Conservation (phyloP, 305 asterid genomes). For the Solanum aculeatissimum region DNA sequence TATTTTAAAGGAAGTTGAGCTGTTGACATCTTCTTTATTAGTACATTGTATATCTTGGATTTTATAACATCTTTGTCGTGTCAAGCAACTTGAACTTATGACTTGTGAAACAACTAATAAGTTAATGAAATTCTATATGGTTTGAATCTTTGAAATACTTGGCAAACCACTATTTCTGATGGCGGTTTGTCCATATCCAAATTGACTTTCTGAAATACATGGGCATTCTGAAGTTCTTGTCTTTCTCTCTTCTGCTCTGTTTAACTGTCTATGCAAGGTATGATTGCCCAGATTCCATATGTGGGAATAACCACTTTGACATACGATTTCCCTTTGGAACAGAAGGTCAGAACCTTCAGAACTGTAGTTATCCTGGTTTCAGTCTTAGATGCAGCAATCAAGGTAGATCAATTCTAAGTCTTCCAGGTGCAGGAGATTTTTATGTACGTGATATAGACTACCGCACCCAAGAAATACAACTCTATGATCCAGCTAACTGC, state of each 20-base stretch:
- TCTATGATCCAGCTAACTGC: slow-evolving; percentile 41
- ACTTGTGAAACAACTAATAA: not conserved
- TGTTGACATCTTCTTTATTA: not conserved
- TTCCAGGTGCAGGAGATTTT: slow-evolving; percentile 41
- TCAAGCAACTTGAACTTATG: not conserved
- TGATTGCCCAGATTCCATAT: slow-evolving; percentile 14
- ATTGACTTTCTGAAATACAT: slow-evolving; percentile 18
- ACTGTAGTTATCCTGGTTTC: slow-evolving; percentile 55
- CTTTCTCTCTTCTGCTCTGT: slow-evolving; percentile 14
- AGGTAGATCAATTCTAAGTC: slow-evolving; percentile 9
- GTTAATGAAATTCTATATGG: not conserved
- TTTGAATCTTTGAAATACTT: not conserved
- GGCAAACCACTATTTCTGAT: not conserved
- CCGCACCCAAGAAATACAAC: slow-evolving; percentile 32
- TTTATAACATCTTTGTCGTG: not conserved
- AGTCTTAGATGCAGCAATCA: slow-evolving; percentile 13
- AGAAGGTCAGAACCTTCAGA: slow-evolving; percentile 13
- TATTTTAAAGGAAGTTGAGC: not conserved
- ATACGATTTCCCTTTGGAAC: slow-evolving; percentile 49
- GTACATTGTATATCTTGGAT: not conserved
- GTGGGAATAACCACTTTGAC: slow-evolving; percentile 16
- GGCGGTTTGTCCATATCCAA: not conserved
- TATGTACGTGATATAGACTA: slow-evolving; percentile 37
- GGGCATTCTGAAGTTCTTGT: slow-evolving; percentile 24
- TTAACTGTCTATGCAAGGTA: slow-evolving; percentile 15